Evolutionary conservation across 495 filamentous ascomycete species (phyloP), one percentile per base, ranked within the genome.

Genomic region (Penicillium parvum): DNA sequence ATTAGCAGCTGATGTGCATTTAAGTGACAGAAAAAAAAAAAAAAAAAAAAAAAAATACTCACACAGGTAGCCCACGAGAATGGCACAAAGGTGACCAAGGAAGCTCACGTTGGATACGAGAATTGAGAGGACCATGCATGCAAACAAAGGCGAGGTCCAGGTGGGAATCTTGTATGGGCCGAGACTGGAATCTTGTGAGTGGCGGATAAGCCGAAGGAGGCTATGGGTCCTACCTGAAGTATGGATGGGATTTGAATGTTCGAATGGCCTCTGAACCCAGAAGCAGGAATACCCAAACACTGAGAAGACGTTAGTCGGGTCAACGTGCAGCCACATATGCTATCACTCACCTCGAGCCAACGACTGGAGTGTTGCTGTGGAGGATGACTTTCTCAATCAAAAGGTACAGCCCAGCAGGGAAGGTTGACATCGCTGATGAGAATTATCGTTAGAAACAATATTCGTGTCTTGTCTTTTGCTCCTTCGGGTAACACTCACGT

Each of bases 211-310:
- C 3, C 8, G 23, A 14, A 5, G 25, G 14, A 16, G 21, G 5
- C 15, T 15, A 15, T 5, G 17, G 5, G 29, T 40, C 55, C 23
- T 65, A 79, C 63, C 74, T 77, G 55, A 96, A 85, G 54, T 84
- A 76, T 0, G 90, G 88, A 53, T 88, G 84, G 11, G 74, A 69
- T 34, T 73, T 75, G 65, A 79, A 88, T 3, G 84, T 86, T 57
- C 88, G 86, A 21, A 96, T 82, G 7, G 88, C 81, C 65, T 96
- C 92, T 21, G 81, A 76, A 33, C 81, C 84, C 30, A 96, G 70
- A 34, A 98, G 73, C 16, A 95, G 77, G 57, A 97, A 96, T 2
- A 90, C 84, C 86, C 91, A 92, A 20, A 96, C 79, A 68, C 90
- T 90, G 29, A 9, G 30, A 32, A 32, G 34, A 10, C 36, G 32